A percentile compares a stretch with the other conserved stretches of the same genome.
phyloP scores from a whole-genome alignment of 2,329 filamentous ascomycete genomes.

The Diaporthe vaccinii region DNA sequence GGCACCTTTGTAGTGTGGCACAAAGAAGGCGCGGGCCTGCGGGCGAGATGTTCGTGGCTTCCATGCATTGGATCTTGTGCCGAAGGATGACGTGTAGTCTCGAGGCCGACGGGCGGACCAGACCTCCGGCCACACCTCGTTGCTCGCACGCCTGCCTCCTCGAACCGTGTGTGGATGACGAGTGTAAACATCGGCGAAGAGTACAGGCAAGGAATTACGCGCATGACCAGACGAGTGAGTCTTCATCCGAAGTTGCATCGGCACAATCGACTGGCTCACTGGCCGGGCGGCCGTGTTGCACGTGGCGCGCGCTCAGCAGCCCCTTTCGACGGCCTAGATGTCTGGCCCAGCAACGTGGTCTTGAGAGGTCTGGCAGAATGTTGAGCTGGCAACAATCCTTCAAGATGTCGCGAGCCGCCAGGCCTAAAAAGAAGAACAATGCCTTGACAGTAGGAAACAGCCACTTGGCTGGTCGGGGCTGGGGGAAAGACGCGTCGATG shows the following conservation, averaged over 20 bases:
- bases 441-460: conserved; percentile 2
- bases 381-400: conserved; percentile 13
- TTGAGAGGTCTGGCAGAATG: conserved; percentile 2
- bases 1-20: neutral
- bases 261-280: conserved; percentile 12
- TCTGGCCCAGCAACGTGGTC: neutral
- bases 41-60: neutral
- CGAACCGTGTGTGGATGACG: neutral
- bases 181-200: neutral
- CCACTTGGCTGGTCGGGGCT: conserved; percentile 22
- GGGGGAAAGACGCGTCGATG: neutral
- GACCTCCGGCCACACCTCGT: neutral
- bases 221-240: neutral
- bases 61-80: neutral
- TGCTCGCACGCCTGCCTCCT: neutral
- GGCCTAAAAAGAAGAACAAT: neutral
- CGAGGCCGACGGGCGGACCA: neutral
- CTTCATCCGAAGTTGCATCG: neutral
- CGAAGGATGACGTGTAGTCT: neutral
- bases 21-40: neutral
- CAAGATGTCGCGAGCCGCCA: conserved; percentile 5
- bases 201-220: neutral
- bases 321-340: neutral
- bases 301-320: conserved; percentile 36
- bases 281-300: conserved; percentile 24